phyloP scores from a whole-genome alignment of 2,329 filamentous ascomycete species.

The Metarhizium sp. region DNA sequence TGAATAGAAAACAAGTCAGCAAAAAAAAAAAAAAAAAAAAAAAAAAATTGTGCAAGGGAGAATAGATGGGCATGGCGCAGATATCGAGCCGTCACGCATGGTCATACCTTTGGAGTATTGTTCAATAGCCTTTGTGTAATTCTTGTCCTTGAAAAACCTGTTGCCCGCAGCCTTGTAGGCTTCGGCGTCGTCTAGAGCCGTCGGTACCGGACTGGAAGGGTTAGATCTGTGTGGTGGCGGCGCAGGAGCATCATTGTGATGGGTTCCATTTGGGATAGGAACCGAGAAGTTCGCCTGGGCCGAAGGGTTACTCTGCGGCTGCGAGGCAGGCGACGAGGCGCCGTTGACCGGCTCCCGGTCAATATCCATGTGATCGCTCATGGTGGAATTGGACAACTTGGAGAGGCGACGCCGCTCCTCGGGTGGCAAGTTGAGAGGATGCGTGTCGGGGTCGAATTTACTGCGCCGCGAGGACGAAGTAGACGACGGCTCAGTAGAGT shows the following conservation, averaged over 20 bases:
- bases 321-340: constrained; percentile 43
- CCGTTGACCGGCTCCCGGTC: constrained; percentile 54
- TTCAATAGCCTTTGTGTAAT: constrained; percentile 78
- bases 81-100: background rate
- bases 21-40: background rate
- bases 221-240: constrained; percentile 65
- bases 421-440: constrained; percentile 83
- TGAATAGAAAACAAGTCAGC: constrained; percentile 7
- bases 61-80: no score
- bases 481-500: constrained; percentile 37
- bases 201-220: constrained; percentile 47
- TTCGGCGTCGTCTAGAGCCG: constrained; percentile 67
- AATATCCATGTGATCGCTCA: constrained; percentile 66
- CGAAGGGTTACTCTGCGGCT: constrained; percentile 20
- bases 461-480: constrained; percentile 37
- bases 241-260: constrained; percentile 42
- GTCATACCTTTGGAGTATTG: constrained; percentile 85
- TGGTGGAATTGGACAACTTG: constrained; percentile 48
- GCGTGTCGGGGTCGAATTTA: constrained; percentile 59
- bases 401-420: constrained; percentile 77
- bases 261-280: constrained; percentile 39
- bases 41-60: background rate
- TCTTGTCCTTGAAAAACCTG: constrained; percentile 91
- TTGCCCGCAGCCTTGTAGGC: constrained; percentile 88
- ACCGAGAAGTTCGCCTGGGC: constrained; percentile 39